Evolutionary conservation across 2,329 filamentous ascomycete genomes (phyloP).

Genomic region (Diaporthe humulicola): DNA sequence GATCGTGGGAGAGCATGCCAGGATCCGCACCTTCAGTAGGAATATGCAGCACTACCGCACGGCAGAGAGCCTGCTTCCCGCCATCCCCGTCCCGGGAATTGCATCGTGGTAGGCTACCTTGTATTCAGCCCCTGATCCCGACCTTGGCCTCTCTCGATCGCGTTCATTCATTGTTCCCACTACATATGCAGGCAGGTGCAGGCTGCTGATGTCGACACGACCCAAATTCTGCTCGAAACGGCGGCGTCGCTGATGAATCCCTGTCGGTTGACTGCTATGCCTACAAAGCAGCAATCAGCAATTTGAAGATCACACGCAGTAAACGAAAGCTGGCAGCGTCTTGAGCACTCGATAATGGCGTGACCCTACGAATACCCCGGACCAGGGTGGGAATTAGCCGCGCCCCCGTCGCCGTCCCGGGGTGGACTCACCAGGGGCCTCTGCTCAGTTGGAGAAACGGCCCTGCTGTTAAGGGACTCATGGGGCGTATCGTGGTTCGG

Average conservation of each 20-base stretch:
- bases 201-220: not conserved
- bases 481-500: constrained; percentile 24
- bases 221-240: not conserved
- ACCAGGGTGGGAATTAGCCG: not conserved
- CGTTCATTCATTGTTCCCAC: not conserved
- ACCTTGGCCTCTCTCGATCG: not conserved
- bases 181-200: no score
- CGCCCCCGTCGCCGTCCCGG: not conserved
- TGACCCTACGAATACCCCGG: not conserved
- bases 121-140: constrained; percentile 28
- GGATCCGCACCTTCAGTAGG: not conserved
- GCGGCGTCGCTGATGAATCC: not conserved
- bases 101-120: not conserved
- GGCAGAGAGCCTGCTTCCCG: constrained; percentile 30
- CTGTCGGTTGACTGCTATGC: not conserved
- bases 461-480: constrained; percentile 20
- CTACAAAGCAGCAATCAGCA: not conserved
- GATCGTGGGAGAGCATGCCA: constrained; percentile 11
- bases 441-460: constrained; percentile 26
- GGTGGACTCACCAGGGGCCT: not conserved
- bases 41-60: constrained; percentile 17
- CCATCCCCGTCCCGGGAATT: constrained; percentile 33
- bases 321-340: not conserved
- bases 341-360: not conserved
- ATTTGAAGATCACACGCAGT: not conserved